A percentile compares a stretch with the other conserved stretches of the same genome.
Evolutionary conservation across 192 early-diverging fungal genomes (phyloP).

Genomic region (Mortierella claussenii): DNA sequence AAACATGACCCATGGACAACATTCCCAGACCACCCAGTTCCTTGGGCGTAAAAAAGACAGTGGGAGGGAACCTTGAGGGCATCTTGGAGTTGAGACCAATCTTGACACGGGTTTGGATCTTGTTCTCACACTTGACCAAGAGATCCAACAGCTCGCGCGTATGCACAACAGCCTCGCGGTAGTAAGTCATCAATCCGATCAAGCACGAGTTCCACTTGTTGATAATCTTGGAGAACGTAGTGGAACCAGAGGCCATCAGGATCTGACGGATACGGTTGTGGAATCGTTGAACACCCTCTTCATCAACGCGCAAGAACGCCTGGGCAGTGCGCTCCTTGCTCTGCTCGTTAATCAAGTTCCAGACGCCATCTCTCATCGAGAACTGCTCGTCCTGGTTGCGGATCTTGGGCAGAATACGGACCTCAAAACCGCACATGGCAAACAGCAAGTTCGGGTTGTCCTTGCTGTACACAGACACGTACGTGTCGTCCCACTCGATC

Average conservation of each 20-base stretch:
- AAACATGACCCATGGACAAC: constrained; percentile 99
- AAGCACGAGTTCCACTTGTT: constrained; percentile 96
- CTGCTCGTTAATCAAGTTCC: constrained; percentile 97
- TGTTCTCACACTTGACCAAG: constrained; percentile 98
- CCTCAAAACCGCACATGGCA: constrained; percentile 92
- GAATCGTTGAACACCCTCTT: constrained; percentile 91
- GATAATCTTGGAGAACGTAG: constrained; percentile 98
- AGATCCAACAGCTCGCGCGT: constrained; percentile 97
- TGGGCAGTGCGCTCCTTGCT: constrained; percentile 98
- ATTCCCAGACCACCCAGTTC: constrained; percentile 98
- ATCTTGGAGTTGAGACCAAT: constrained; percentile 99
- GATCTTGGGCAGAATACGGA: constrained; percentile 94
- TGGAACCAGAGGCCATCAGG: constrained; percentile 96
- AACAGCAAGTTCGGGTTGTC: constrained; percentile 99
- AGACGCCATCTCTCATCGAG: constrained; percentile 86
- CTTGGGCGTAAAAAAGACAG: constrained; percentile 82
- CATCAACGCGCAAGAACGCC: constrained; percentile 96
- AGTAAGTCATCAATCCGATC: constrained; percentile 98
- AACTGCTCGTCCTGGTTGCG: constrained; percentile 89
- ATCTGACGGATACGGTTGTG: constrained; percentile 97
- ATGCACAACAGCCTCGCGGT: constrained; percentile 96
- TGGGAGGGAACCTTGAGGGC: constrained; percentile 96
- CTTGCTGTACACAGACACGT: constrained; percentile 95
- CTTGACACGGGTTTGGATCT: constrained; percentile 99
- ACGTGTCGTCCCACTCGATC: constrained; percentile 98